Conservation (phyloP, 2,329 filamentous ascomycete species). For the Sporothrix curviconia region DNA sequence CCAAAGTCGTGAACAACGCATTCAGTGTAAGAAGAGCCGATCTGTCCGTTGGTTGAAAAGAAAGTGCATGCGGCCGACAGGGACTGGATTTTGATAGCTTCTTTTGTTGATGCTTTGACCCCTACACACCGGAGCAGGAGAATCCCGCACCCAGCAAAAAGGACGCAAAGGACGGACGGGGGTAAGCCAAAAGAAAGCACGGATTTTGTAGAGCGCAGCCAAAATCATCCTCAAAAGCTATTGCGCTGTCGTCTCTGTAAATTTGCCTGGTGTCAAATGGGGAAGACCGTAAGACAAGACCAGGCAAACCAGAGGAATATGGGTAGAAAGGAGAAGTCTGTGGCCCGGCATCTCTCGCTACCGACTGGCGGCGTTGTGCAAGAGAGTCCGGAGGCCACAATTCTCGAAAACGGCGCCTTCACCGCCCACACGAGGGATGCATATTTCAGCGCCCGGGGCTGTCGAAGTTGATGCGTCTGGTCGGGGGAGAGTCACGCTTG, state of each 20-base stretch:
- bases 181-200: slow-evolving; percentile 33
- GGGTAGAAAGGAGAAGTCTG: slow-evolving; percentile 3
- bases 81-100: slow-evolving; percentile 92
- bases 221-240: slow-evolving; percentile 95
- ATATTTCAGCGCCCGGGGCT: slow-evolving; percentile 21
- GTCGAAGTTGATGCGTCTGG: slow-evolving; percentile 52
- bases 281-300: background rate
- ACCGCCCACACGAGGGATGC: slow-evolving; percentile 34
- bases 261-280: slow-evolving; percentile 5
- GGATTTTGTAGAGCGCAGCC: slow-evolving; percentile 54
- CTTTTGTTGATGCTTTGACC: slow-evolving; percentile 55
- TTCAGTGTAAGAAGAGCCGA: slow-evolving; percentile 23
- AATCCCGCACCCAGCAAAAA: slow-evolving; percentile 11
- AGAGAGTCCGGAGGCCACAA: background rate
- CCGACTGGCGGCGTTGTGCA: background rate
- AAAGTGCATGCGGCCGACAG: slow-evolving; percentile 71
- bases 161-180: slow-evolving; percentile 44
- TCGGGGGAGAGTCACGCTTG: slow-evolving; percentile 36
- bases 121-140: background rate
- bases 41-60: too few species aligned
- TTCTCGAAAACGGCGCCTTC: slow-evolving; percentile 40
- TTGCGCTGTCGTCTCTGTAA: slow-evolving; percentile 55
- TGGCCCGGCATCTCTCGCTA: background rate
- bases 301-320: slow-evolving; percentile 19
- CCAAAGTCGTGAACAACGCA: background rate